phyloP scores from a whole-genome alignment of 768 basidiomycete species.

The Ramaria rubella region DNA sequence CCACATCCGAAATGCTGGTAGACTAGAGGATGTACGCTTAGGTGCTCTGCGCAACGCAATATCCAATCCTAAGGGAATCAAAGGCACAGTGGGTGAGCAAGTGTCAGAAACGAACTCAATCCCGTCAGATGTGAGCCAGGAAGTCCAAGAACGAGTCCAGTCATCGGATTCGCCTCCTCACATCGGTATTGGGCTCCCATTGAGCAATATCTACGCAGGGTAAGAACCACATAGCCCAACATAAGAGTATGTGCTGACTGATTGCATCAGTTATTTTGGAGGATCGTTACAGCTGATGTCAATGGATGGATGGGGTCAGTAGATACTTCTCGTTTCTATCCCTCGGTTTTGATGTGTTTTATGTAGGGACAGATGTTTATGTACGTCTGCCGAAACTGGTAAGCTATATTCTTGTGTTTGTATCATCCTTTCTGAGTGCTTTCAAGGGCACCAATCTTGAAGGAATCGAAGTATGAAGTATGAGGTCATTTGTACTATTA shows the following conservation, averaged over 20 bases:
- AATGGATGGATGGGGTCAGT: slow-evolving; percentile 77
- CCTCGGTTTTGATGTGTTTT: slow-evolving; percentile 3
- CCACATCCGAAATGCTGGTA: slow-evolving; percentile 67
- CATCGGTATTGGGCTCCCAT: slow-evolving; percentile 79
- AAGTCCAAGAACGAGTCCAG: slow-evolving; percentile 36
- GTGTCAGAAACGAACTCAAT: slow-evolving; percentile 40
- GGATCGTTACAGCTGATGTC: slow-evolving; percentile 74
- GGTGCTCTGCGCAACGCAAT: slow-evolving; percentile 62
- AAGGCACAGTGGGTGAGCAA: slow-evolving; percentile 78
- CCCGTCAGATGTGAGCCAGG: slow-evolving; percentile 14
- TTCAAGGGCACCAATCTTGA: slow-evolving; percentile 77
- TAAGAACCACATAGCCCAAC: slow-evolving; percentile 26
- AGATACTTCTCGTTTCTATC: neutral
- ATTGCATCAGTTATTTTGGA: slow-evolving; percentile 61
- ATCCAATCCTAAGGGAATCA: slow-evolving; percentile 53
- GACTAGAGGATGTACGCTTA: slow-evolving; percentile 60
- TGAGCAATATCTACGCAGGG: slow-evolving; percentile 87
- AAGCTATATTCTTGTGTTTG: slow-evolving; percentile 21
- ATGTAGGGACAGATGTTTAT: slow-evolving; percentile 74
- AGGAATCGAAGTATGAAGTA: slow-evolving; percentile 62
- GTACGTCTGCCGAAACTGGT: slow-evolving; percentile 76
- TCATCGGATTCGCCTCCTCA: slow-evolving; percentile 45
- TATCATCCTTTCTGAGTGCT: slow-evolving; percentile 1
- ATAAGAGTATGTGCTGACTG: neutral
- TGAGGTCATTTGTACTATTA: neutral